Percentiles rank a stretch among this genome's conserved stretches.
These are phyloP conservation scores for Exophiala bonariae DNA, from an alignment of 2,329 filamentous ascomycete species.

Conservation along the genomic window DNA sequence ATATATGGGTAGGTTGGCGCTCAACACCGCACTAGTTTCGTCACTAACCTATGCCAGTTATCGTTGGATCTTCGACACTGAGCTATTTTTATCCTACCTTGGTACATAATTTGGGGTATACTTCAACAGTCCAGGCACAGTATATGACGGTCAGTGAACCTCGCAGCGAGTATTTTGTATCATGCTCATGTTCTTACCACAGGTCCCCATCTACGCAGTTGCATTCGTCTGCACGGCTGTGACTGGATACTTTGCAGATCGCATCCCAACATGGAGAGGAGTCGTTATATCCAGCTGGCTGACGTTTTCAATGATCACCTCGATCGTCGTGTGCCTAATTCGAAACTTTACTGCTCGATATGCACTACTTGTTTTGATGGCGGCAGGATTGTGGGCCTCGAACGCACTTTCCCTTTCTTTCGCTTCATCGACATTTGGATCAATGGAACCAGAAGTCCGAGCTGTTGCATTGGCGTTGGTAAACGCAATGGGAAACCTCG, in stretches of 20 bases:
- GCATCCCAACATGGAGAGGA: conserved; percentile 67
- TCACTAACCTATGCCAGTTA: conserved; percentile 15
- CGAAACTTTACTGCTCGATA: conserved; percentile 69
- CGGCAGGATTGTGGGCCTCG: conserved; percentile 75
- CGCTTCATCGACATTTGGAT: conserved; percentile 52
- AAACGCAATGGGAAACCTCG: conserved; percentile 56
- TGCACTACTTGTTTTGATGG: conserved; percentile 76
- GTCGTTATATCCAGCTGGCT: conserved; percentile 69
- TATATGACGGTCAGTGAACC: conserved; percentile 10
- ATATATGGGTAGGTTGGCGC: conserved; percentile 36
- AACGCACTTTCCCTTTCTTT: conserved; percentile 58
- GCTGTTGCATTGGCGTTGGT: conserved; percentile 55
- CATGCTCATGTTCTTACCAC: too few species aligned
- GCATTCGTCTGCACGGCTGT: conserved; percentile 62
- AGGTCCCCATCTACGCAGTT: conserved; percentile 63
- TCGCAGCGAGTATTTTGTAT: neutral
- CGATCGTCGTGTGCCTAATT: conserved; percentile 71
- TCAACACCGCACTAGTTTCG: neutral
- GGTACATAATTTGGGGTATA: conserved; percentile 45
- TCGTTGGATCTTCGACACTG: conserved; percentile 40
- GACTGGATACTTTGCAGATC: conserved; percentile 72
- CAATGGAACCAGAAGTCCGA: conserved; percentile 51
- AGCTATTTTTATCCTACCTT: conserved; percentile 44
- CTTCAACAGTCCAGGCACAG: conserved; percentile 29
- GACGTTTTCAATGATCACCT: conserved; percentile 72